Conservation (phyloP, 2,329 filamentous ascomycete species). For the Fusarium stilboides region DNA sequence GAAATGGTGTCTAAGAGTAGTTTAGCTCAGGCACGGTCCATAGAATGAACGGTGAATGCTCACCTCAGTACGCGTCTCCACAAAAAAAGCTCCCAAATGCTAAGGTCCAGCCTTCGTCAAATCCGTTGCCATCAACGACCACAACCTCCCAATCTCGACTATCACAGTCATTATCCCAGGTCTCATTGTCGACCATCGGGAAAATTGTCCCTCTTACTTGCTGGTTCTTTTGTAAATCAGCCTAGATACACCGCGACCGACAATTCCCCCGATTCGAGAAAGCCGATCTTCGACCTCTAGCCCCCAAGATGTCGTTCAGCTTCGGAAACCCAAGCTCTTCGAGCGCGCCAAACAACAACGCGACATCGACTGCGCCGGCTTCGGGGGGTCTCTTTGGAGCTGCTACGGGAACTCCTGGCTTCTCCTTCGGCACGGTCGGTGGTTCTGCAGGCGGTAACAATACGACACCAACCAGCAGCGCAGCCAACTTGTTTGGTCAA, state of each 20-base stretch:
- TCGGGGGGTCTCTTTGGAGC: constrained; percentile 60
- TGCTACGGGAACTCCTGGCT: constrained; percentile 53
- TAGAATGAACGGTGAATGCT: constrained; percentile 10
- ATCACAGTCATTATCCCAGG: constrained; percentile 21
- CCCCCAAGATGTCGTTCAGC: constrained; percentile 58
- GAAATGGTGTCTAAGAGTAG: neutral
- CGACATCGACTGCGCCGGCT: constrained; percentile 58
- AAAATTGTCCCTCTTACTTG: constrained; percentile 10
- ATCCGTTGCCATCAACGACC: constrained; percentile 47
- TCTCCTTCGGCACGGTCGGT: constrained; percentile 59
- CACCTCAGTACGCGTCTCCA: constrained; percentile 39
- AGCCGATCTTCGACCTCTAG: constrained; percentile 37
- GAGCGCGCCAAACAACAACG: constrained; percentile 52
- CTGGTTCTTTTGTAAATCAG: constrained; percentile 11
- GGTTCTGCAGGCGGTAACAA: constrained; percentile 46
- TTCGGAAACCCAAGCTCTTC: constrained; percentile 57
- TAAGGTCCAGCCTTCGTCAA: constrained; percentile 29
- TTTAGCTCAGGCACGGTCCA: constrained; percentile 29
- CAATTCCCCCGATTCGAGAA: constrained; percentile 36
- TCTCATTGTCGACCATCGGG: constrained; percentile 15
- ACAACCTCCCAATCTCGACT: constrained; percentile 35
- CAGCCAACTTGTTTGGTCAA: constrained; percentile 54
- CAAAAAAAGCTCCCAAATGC: constrained; percentile 51
- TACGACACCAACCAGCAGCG: constrained; percentile 50
- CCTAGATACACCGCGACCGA: constrained; percentile 29